Evolutionary conservation across 139 green algal species (phyloP).

Genomic region (Picochlorum sp.): DNA sequence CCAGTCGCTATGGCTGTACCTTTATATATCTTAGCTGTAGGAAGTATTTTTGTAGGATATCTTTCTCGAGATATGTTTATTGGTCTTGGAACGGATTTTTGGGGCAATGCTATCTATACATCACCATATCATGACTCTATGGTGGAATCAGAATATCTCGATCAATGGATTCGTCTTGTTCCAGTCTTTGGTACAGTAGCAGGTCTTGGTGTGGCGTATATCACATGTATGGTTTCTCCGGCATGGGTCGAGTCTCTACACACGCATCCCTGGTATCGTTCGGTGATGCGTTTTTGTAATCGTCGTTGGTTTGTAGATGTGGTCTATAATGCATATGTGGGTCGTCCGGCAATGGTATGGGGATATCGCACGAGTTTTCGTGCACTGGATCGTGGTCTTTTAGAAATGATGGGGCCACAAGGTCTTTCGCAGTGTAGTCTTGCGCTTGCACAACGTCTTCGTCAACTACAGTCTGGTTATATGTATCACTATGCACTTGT

Average conservation of each 20-base stretch:
- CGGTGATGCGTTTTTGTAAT: constrained; percentile 37
- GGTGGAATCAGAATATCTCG: constrained; percentile 50
- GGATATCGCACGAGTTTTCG: constrained; percentile 41
- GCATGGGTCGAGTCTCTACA: constrained; percentile 24
- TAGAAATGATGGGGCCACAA: constrained; percentile 44
- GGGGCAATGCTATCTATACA: constrained; percentile 44
- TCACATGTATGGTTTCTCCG: constrained; percentile 20
- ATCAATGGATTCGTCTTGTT: constrained; percentile 39
- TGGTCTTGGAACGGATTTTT: constrained; percentile 51
- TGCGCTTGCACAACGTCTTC: constrained; percentile 24
- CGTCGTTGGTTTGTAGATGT: constrained; percentile 48
- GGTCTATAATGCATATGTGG: constrained; percentile 46
- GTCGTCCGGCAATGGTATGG: constrained; percentile 35
- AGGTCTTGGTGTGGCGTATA: constrained; percentile 31
- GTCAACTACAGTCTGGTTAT: constrained; percentile 39
- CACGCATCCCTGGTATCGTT: constrained; percentile 10
- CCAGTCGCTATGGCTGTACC: constrained; percentile 46
- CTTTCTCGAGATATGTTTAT: constrained; percentile 61
- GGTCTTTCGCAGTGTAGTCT: constrained; percentile 29
- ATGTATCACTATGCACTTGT: constrained; percentile 55
- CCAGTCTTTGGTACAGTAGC: constrained; percentile 37
- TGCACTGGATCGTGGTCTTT: constrained; percentile 38
- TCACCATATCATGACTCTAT: constrained; percentile 35
- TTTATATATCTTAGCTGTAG: constrained; percentile 42
- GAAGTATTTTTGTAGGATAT: constrained; percentile 56